A percentile compares a stretch with the other conserved stretches of the same genome.
Conservation (phyloP, 495 filamentous ascomycete species). For the Polyplosphaeria fusca region DNA sequence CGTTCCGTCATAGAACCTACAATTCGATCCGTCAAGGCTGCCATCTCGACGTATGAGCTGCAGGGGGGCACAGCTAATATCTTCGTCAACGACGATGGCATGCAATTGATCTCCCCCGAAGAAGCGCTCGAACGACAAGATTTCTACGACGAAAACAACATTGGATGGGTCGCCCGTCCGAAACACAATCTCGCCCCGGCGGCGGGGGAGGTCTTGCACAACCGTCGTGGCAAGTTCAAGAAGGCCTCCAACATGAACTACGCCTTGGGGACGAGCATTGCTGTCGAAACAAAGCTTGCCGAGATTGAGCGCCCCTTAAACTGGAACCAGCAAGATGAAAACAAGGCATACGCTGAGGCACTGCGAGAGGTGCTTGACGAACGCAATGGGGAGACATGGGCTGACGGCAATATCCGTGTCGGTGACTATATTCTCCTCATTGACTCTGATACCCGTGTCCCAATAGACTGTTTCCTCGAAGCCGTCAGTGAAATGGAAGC, state of each 20-base stretch:
- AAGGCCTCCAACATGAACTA: conserved; percentile 76
- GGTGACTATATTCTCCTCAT: conserved; percentile 45
- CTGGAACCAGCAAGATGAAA: conserved; percentile 39
- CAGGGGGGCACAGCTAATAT: conserved; percentile 52
- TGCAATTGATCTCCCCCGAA: conserved; percentile 47
- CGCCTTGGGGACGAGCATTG: conserved; percentile 55
- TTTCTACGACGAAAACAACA: conserved; percentile 49
- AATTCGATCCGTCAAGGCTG: conserved; percentile 58
- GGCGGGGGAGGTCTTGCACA: conserved; percentile 44
- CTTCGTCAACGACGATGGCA: conserved; percentile 52
- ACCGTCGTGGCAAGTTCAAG: conserved; percentile 67
- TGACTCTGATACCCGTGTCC: conserved; percentile 46
- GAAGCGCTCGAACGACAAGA: conserved; percentile 57
- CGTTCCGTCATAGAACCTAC: conserved; percentile 60
- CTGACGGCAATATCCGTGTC: conserved; percentile 43
- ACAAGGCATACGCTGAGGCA: conserved; percentile 31
- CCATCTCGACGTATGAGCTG: conserved; percentile 65
- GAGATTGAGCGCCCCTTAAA: conserved; percentile 29
- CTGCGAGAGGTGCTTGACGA: conserved; percentile 34
- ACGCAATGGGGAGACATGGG: conserved; percentile 36
- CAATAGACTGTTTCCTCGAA: conserved; percentile 48
- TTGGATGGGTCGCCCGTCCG: conserved; percentile 45
- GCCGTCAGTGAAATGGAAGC: conserved; percentile 50
- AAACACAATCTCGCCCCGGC: conserved; percentile 53
- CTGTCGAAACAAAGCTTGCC: conserved; percentile 58